These are phyloP conservation scores for Pyrenula massariospora DNA, from an alignment of 495 filamentous ascomycete genomes.

Conservation along the genomic window DNA sequence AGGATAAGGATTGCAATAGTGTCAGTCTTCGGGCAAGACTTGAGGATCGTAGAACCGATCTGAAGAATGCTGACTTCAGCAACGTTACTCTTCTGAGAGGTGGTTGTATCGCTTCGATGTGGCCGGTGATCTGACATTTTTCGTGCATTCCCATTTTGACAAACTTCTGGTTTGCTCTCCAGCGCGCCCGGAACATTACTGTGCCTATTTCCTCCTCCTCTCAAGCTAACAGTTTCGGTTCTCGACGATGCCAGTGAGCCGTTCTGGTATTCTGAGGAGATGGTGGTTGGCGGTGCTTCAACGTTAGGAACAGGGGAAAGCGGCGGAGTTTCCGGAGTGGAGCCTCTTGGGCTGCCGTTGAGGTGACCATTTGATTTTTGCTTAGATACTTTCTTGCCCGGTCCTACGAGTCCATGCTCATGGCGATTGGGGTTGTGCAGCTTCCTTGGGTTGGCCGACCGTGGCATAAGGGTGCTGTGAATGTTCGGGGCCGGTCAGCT, in stretches of 20 bases:
- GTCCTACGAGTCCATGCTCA: constrained; percentile 77
- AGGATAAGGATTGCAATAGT: constrained; percentile 97
- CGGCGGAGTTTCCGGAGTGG: constrained; percentile 26
- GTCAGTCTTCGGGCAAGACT: constrained; percentile 83
- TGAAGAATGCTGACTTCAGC: constrained; percentile 55
- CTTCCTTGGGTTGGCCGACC: constrained; percentile 52
- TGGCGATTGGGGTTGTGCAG: constrained; percentile 59
- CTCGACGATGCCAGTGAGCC: constrained; percentile 11
- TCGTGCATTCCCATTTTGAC: constrained; percentile 21
- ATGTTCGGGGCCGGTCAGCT: constrained; percentile 41
- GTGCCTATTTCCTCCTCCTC: constrained; percentile 23
- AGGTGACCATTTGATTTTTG: constrained; percentile 53
- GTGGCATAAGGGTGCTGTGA: constrained; percentile 55
- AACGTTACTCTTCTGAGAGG: constrained; percentile 51
- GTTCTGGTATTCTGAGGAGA: constrained; percentile 28
- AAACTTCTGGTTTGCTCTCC: not conserved
- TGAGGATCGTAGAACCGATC: constrained; percentile 73
- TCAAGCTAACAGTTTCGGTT: constrained; percentile 21
- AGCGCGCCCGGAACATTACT: constrained; percentile 18
- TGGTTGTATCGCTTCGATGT: constrained; percentile 23
- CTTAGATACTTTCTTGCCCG: constrained; percentile 68
- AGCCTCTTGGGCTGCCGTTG: constrained; percentile 42
- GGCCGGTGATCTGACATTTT: constrained; percentile 22
- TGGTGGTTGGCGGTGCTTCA: constrained; percentile 23
- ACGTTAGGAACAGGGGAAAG: constrained; percentile 24